These are phyloP conservation scores for Candida tammaniensis DNA, from an alignment of 805 yeast genomes.

Conservation along the genomic window DNA sequence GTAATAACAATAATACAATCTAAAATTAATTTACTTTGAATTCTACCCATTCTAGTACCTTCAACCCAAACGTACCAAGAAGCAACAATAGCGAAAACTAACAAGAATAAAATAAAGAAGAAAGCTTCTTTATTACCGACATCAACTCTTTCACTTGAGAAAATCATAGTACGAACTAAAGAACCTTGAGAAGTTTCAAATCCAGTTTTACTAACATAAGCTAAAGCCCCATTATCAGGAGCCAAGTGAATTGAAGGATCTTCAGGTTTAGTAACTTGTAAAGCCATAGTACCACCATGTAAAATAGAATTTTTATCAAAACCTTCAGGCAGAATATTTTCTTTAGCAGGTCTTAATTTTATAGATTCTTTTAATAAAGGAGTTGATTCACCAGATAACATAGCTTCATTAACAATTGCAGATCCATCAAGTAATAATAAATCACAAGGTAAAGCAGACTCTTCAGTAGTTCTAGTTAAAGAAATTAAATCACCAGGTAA, in stretches of 20 bases:
- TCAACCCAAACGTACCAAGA: slow-evolving; percentile 98
- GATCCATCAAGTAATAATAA: slow-evolving; percentile 81
- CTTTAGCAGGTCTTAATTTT: slow-evolving; percentile 73
- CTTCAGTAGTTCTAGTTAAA: slow-evolving; percentile 83
- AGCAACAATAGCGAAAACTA: slow-evolving; percentile 90
- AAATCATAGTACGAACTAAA: slow-evolving; percentile 95
- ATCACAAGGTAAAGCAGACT: slow-evolving; percentile 92
- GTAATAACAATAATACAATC: slow-evolving; percentile 96
- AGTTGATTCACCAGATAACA: slow-evolving; percentile 98
- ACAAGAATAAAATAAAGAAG: slow-evolving; percentile 83
- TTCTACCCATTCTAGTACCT: slow-evolving; percentile 93
- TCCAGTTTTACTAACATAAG: slow-evolving; percentile 90
- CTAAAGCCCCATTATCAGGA: slow-evolving; percentile 92
- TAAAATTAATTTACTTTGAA: slow-evolving; percentile 86
- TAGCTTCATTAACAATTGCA: slow-evolving; percentile 96
- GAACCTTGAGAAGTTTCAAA: slow-evolving; percentile 98
- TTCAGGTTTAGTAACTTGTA: slow-evolving; percentile 80
- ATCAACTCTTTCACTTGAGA: slow-evolving; percentile 92
- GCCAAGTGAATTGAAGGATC: slow-evolving; percentile 52
- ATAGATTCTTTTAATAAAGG: slow-evolving; percentile 93
- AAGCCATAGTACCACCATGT: slow-evolving; percentile 95
- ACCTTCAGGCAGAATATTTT: slow-evolving; percentile 69
- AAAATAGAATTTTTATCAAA: slow-evolving; percentile 83
- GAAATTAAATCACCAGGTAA: slow-evolving; percentile 93
- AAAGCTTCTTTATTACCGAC: slow-evolving; percentile 95